Evolutionary conservation across 305 asterid genomes (phyloP), one percentile per base, ranked within the genome.

Genomic region (Solanum hybrid): DNA sequence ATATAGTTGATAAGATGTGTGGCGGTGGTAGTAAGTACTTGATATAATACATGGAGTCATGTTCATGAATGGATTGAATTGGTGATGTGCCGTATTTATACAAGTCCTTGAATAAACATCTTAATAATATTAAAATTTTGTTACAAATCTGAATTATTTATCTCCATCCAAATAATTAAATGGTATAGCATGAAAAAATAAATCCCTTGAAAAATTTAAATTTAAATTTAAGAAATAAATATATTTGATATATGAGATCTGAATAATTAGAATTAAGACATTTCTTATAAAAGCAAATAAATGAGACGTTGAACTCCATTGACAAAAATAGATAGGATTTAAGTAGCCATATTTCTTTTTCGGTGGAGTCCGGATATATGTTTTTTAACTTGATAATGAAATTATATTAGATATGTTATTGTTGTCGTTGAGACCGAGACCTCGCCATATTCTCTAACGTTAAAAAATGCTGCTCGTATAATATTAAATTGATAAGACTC

Each of bases 391-490:
- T 1, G 3, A 81, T 14, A 81, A 12, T 72, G 0, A 72, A 5
- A 27, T 5, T 73, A 73, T 27, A 73, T 31, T 27, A 5, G 0
- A 26, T 72, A 26, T 26, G 2, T 6, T 11, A 72, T 72, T 11
- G 0, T 26, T 12, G 0, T 26, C 0, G 3, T 26, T 1, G 26
- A 77, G 39, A 77, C 3, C 8, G 4, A 13, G 4, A 24, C 1
- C 34, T 38, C 36, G 3, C 7, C 68, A 38, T 37, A 38, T 38
- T 81, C 87, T 39, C 26, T 39, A 39, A 81, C 14, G 37, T 38
- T 26, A 82, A 39, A 81, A 81, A 81, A 7, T 39, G 87, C 24
- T 81, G 12, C 34, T 38, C 24, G 24, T 26, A 39, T 81, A 81
- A 81, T 26, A 26, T 26, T 26, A 26, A 10, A 72, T 81, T 81